A percentile compares a stretch with the other conserved stretches of the same genome.
These are phyloP conservation scores for Suhomyces sp. DNA, from an alignment of 805 yeast species.

Conservation along the genomic window DNA sequence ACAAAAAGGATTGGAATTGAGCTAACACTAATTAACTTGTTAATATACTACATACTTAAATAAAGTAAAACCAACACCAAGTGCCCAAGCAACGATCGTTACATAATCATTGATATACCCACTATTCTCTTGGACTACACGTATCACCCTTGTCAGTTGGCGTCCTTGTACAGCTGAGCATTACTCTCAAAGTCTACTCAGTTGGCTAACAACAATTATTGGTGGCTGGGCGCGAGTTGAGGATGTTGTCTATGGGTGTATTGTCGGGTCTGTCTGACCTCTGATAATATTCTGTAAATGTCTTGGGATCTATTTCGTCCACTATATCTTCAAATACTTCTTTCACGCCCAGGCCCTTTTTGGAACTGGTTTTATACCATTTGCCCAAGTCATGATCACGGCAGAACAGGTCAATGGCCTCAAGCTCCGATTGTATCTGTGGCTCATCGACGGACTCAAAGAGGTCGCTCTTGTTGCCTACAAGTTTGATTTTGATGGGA, in stretches of 20 bases:
- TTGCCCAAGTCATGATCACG: conserved; percentile 14
- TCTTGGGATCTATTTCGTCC: conserved; percentile 28
- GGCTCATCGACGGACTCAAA: conserved; percentile 18
- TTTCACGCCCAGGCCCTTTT: conserved; percentile 60
- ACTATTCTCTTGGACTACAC: not conserved
- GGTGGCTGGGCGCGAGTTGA: not conserved
- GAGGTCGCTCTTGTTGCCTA: conserved; percentile 84
- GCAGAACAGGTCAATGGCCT: conserved; percentile 16
- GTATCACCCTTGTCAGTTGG: not conserved
- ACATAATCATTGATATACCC: not conserved
- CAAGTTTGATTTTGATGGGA: conserved; percentile 43
- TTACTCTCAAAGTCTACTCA: not conserved
- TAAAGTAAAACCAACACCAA: not conserved
- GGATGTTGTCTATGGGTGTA: not conserved
- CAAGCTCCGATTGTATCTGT: conserved; percentile 8
- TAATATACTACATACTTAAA: not conserved
- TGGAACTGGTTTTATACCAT: conserved; percentile 57
- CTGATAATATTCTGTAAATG: conserved; percentile 22
- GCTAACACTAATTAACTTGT: conserved; percentile 6
- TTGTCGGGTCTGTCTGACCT: not conserved
- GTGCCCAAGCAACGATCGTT: not conserved
- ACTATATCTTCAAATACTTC: conserved; percentile 33
- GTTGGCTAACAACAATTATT: not conserved
- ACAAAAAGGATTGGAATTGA: conserved; percentile 39
- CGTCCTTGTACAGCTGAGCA: not conserved